phyloP scores from a whole-genome alignment of 2,329 filamentous ascomycete species.

The Alternaria ventricosa region DNA sequence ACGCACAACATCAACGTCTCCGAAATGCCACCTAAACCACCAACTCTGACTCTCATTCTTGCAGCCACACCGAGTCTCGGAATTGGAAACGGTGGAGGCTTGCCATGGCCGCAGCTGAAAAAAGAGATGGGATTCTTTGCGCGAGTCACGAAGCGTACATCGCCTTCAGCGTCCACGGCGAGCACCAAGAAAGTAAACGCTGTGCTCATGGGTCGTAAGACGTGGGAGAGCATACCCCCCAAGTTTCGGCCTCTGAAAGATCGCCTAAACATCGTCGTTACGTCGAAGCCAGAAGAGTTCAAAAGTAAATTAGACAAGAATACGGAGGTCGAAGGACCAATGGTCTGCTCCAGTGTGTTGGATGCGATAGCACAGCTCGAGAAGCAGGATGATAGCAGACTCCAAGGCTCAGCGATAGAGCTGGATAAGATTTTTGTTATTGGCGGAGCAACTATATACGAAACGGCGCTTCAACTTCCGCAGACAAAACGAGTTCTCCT shows the following conservation, averaged over 20 bases:
- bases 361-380: conserved; percentile 19
- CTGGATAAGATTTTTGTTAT: conserved; percentile 74
- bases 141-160: conserved; percentile 77
- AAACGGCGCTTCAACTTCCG: conserved; percentile 66
- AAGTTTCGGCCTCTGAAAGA: conserved; percentile 80
- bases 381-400: not conserved
- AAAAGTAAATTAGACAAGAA: conserved; percentile 12
- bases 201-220: conserved; percentile 97
- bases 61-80: conserved; percentile 91
- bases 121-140: conserved; percentile 97
- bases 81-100: conserved; percentile 77
- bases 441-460: conserved; percentile 87
- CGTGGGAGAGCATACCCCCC: conserved; percentile 87
- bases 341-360: conserved; percentile 64
- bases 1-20: not conserved
- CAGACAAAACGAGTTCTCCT: conserved; percentile 70
- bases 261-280: conserved; percentile 83
- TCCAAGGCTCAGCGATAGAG: not conserved
- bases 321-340: conserved; percentile 47
- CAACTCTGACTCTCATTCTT: conserved; percentile 85
- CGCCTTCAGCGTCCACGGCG: conserved; percentile 25
- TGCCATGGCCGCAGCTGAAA: conserved; percentile 89
- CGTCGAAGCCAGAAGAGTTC: conserved; percentile 51
- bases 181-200: conserved; percentile 55
- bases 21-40: conserved; percentile 38